Evolutionary conservation across 2,329 filamentous ascomycete species (phyloP).

Genomic region (Ilyonectria sp.): DNA sequence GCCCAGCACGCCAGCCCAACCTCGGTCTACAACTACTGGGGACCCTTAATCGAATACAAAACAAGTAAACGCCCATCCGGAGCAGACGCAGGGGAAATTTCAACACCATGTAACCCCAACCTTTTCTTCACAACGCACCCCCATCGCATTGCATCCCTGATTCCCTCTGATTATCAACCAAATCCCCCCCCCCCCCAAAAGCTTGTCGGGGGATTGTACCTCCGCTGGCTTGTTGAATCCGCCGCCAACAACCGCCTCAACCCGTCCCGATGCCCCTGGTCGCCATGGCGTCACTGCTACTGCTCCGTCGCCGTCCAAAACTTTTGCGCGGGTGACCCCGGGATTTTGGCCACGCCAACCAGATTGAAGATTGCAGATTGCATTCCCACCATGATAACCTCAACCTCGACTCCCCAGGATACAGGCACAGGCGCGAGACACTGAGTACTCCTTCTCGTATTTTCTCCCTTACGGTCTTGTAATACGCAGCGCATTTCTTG

Average conservation of each 20-base stretch:
- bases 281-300: constrained; percentile 40
- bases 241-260: constrained; percentile 43
- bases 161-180: neutral
- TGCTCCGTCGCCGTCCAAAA: constrained; percentile 25
- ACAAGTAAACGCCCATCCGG: neutral
- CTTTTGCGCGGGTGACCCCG: constrained; percentile 28
- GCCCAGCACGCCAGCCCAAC: neutral
- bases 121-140: neutral
- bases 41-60: neutral
- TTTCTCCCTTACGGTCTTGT: neutral
- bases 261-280: constrained; percentile 30
- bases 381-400: constrained; percentile 30
- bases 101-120: constrained; percentile 3
- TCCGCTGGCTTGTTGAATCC: constrained; percentile 19
- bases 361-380: constrained; percentile 29
- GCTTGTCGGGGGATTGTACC: constrained; percentile 18
- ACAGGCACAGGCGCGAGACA: constrained; percentile 4
- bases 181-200: neutral
- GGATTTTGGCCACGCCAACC: constrained; percentile 29
- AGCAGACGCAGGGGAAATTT: neutral
- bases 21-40: constrained; percentile 10
- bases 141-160: neutral
- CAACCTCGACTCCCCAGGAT: constrained; percentile 1
- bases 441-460: neutral
- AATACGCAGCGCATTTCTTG: constrained; percentile 14